Evolutionary conservation across 306 rosid species (phyloP), one percentile per base, ranked within the genome.

Genomic region (Pterocarpus macrocarpus): DNA sequence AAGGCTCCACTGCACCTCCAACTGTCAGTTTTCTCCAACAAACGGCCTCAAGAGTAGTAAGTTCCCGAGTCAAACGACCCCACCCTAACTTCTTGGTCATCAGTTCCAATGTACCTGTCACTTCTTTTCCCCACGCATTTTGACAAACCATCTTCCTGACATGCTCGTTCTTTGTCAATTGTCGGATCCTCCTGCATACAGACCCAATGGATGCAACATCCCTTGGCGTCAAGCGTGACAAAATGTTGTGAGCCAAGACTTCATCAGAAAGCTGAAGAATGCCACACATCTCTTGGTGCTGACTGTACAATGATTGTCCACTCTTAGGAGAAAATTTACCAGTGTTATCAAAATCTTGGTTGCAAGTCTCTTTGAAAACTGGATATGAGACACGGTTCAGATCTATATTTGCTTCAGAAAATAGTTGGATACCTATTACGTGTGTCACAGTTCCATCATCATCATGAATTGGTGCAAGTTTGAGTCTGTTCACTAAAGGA

Each of bases 171-270:
- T 95, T 90, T 4, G 99, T 95, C 80, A 95, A 78, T 65, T 84
- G 96, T 39, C 98, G 97, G 62, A 93, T 90, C 85, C 98, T 90
- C 88, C 90, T 90, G 86, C 99, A 95, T 36, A 90, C 99, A 80
- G 99, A 95, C n/a, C 98, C 99, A 65, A 95, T 86, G 30, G 99
- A 95, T 78, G 99, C 99, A 63, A 95, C 97, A 77, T 93, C 99
- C 87, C 99, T 89, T 1, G 98, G 99, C 41, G 98, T 95, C 89
- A 95, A 85, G 53, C 98, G 98, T 0, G 99, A 93, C 77, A 96
- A 83, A 63, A 93, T 96, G 85, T 96, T 92, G 80, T 93, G 97
- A 69, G 98, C 99, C 90, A 95, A 83, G 38, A 95, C 99, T 82
- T 95, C 99, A 73, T 95, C 99, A 32, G 98, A 92, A 63, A 95